phyloP scores from a whole-genome alignment of 768 basidiomycete genomes.

The Kondoa subrosea region DNA sequence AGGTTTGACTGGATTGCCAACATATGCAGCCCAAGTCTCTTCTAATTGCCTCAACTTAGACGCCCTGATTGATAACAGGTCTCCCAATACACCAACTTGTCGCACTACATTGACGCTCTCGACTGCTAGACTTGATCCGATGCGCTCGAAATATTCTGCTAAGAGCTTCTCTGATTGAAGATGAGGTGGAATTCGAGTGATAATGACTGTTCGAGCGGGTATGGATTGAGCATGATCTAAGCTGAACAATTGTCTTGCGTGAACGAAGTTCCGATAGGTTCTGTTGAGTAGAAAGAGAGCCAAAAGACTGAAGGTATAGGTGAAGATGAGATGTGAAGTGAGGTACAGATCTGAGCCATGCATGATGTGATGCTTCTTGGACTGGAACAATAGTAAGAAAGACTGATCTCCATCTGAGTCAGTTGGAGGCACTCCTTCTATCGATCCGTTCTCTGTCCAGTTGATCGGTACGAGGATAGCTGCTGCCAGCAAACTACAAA shows the following conservation, averaged over 20 bases:
- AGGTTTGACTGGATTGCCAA: conserved; percentile 65
- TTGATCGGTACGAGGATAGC: conserved; percentile 89
- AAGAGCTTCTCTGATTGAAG: conserved; percentile 67
- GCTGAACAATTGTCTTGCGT: conserved; percentile 65
- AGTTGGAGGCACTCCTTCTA: conserved; percentile 34
- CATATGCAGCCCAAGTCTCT: conserved; percentile 68
- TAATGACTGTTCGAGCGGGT: conserved; percentile 78
- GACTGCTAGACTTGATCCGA: conserved; percentile 50
- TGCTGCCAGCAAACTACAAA: conserved; percentile 64
- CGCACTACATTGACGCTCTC: conserved; percentile 83
- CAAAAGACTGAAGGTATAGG: conserved; percentile 78
- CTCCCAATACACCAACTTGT: conserved; percentile 56
- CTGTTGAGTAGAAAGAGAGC: conserved; percentile 70
- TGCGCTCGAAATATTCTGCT: conserved; percentile 82
- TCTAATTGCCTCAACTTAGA: conserved; percentile 64
- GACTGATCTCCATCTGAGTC: no score
- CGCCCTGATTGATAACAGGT: conserved; percentile 61
- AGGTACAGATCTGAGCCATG: background rate
- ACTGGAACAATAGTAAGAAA: background rate
- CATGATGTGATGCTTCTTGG: background rate
- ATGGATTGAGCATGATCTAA: conserved; percentile 89
- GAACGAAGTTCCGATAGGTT: conserved; percentile 44
- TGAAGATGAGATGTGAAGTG: conserved; percentile 55
- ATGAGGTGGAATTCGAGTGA: conserved; percentile 66
- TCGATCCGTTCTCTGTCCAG: conserved; percentile 51